Evolutionary conservation across 2,329 filamentous ascomycete species (phyloP).

Genomic region (Mollisia scopiformis): DNA sequence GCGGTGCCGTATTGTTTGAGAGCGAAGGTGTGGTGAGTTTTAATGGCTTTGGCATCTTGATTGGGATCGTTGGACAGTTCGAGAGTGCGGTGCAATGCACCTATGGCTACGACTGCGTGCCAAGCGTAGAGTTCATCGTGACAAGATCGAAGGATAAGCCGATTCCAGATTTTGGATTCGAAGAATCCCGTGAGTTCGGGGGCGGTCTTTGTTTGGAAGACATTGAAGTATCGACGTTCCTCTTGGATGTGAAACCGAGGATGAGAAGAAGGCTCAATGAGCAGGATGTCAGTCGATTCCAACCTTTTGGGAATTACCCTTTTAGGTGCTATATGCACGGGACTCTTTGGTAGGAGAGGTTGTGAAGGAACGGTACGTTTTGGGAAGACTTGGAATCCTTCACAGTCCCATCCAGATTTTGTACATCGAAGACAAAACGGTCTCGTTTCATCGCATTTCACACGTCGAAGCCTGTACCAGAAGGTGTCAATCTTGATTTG

Average conservation of each 20-base stretch:
- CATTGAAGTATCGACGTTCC: conserved; percentile 9
- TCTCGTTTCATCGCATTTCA: conserved; percentile 15
- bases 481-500: neutral
- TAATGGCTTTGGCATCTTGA: neutral
- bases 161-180: conserved; percentile 5
- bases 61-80: neutral
- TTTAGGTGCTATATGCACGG: neutral
- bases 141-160: conserved; percentile 4
- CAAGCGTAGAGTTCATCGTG: conserved; percentile 1
- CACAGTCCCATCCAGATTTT: conserved; percentile 3
- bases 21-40: conserved; percentile 6
- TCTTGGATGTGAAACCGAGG: neutral
- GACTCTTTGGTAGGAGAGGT: neutral
- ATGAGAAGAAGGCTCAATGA: neutral
- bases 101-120: conserved; percentile 11
- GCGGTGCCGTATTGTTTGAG: conserved; percentile 13
- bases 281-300: neutral
- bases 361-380: neutral
- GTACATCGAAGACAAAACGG: conserved; percentile 1
- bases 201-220: conserved; percentile 6
- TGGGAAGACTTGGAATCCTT: neutral
- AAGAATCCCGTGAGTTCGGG: conserved; percentile 8
- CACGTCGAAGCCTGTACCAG: conserved; percentile 8
- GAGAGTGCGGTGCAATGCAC: conserved; percentile 6
- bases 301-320: too few relatives aligned